phyloP scores from a whole-genome alignment of 1,139 yeast genomes.

The Geotrichum restrictum region DNA sequence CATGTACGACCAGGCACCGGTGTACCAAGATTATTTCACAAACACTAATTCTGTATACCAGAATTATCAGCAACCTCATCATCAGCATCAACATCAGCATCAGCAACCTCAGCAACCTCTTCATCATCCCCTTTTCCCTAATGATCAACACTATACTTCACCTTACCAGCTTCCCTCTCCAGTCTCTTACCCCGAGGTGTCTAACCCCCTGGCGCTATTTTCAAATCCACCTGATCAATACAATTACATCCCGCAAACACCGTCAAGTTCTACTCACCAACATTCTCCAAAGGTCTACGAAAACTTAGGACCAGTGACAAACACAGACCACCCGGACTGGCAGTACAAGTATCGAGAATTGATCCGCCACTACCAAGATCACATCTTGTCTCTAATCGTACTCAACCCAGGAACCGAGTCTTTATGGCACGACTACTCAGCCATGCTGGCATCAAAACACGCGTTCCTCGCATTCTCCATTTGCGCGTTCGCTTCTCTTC shows the following conservation, averaged over 20 bases:
- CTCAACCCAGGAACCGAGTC: constrained; percentile 2
- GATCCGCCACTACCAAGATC: constrained; percentile 14
- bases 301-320: neutral
- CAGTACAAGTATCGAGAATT: constrained; percentile 11
- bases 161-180: neutral
- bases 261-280: neutral
- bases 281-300: neutral
- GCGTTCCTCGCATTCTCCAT: constrained; percentile 7
- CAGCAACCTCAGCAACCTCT: neutral
- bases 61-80: neutral
- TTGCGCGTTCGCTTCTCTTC: constrained; percentile 9
- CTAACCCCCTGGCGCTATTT: constrained; percentile 1
- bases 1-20: neutral
- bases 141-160: neutral
- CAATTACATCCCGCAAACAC: neutral
- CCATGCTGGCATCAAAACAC: constrained; percentile 9
- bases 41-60: neutral
- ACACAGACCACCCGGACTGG: constrained; percentile 11
- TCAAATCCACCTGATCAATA: neutral
- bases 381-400: neutral
- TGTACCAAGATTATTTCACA: constrained; percentile 1
- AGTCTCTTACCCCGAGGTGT: neutral
- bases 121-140: neutral
- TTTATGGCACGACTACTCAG: constrained; percentile 6
- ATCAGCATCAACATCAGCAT: neutral